Percentiles rank a stretch among this genome's conserved stretches.
Evolutionary conservation across 768 basidiomycete species (phyloP).

Genomic region (Tephrocybe rancida): DNA sequence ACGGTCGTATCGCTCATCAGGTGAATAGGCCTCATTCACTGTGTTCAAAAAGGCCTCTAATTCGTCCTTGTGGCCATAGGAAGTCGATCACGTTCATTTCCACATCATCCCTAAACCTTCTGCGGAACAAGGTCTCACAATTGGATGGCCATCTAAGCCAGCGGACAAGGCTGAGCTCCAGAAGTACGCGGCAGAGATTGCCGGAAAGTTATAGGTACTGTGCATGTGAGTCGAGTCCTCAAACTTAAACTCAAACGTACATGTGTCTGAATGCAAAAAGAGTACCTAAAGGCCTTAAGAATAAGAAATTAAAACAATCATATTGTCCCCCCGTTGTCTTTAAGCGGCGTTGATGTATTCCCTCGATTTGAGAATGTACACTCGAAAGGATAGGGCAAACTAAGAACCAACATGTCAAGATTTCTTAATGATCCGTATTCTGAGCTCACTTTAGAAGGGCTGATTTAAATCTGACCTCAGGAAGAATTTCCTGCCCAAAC

Average conservation of each 20-base stretch:
- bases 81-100: slow-evolving; percentile 89
- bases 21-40: slow-evolving; percentile 24
- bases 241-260: too few relatives aligned
- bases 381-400: neutral
- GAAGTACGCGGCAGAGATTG: slow-evolving; percentile 59
- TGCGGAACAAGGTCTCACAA: slow-evolving; percentile 74
- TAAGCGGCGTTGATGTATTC: neutral
- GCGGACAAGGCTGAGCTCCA: slow-evolving; percentile 67
- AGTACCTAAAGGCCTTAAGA: too few relatives aligned
- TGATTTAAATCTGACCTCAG: slow-evolving; percentile 2
- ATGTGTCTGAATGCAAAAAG: too few relatives aligned
- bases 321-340: too few relatives aligned
- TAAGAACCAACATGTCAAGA: neutral
- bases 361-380: slow-evolving; percentile 6
- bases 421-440: too few relatives aligned
- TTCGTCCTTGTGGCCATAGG: slow-evolving; percentile 37
- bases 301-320: too few relatives aligned
- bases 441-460: slow-evolving; percentile 5
- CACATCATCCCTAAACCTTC: slow-evolving; percentile 91
- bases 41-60: neutral
- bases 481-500: slow-evolving; percentile 26
- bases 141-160: slow-evolving; percentile 76
- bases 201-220: slow-evolving; percentile 57
- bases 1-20: slow-evolving; percentile 61
- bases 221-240: too few relatives aligned